These are phyloP conservation scores for Eimeria acervulina DNA, from an alignment of 169 alveolate genomes.

Conservation along the genomic window DNA sequence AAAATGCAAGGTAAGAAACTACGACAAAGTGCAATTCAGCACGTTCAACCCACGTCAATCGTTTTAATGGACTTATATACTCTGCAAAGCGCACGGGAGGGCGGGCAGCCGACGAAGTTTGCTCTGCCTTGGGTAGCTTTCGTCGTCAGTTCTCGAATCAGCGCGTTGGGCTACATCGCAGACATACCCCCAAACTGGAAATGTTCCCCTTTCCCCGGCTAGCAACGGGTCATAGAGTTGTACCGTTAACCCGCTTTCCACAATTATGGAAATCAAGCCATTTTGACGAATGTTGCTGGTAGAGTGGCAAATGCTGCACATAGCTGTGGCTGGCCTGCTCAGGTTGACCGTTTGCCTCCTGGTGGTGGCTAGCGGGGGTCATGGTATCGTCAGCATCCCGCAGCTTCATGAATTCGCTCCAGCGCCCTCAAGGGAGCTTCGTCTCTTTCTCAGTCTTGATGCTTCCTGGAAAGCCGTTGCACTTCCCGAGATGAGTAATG, in stretches of 20 bases:
- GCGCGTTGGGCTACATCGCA: too few relatives aligned
- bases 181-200: too few relatives aligned
- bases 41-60: background rate
- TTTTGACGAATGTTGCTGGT: background rate
- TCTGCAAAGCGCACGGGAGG: too few relatives aligned
- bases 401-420: background rate
- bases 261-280: background rate
- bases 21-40: too few relatives aligned
- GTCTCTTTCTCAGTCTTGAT: background rate
- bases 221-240: too few relatives aligned
- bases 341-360: background rate
- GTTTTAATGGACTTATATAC: background rate
- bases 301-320: background rate
- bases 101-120: too few relatives aligned
- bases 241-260: background rate
- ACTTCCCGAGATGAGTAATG: background rate
- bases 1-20: too few relatives aligned
- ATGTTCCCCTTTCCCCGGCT: too few relatives aligned
- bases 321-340: background rate
- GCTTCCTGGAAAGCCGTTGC: background rate
- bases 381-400: background rate
- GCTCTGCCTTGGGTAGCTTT: too few relatives aligned
- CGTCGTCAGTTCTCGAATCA: too few relatives aligned
- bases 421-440: background rate
- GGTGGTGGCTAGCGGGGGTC: background rate